Conservation (phyloP, 164 flowering plant species). For the Umbilicus rupestris region DNA sequence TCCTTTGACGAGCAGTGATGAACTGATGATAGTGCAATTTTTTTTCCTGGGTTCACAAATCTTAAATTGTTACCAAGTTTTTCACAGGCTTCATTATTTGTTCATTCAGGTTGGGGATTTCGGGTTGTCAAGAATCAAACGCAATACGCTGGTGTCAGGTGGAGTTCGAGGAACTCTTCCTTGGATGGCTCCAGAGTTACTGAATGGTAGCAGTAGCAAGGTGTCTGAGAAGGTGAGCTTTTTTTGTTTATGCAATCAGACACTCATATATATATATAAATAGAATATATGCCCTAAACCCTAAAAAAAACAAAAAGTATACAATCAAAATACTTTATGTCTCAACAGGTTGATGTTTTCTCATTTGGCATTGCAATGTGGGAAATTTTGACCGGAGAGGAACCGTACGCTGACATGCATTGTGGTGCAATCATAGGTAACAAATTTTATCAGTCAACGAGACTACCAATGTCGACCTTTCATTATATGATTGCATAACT, state of each 20-base stretch:
- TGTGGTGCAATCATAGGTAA: constrained; percentile 76
- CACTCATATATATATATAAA: neutral
- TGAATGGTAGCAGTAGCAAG: constrained; percentile 67
- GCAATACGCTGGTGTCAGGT: constrained; percentile 78
- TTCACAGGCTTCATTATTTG: neutral
- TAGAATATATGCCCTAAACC: no score
- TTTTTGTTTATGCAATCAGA: neutral
- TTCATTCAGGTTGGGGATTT: constrained; percentile 75
- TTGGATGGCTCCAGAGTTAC: constrained; percentile 91
- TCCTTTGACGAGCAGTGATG: neutral
- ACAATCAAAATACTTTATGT: neutral
- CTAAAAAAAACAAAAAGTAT: no score
- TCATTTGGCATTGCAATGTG: constrained; percentile 63
- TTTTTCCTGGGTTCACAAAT: neutral
- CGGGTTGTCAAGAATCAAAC: constrained; percentile 80
- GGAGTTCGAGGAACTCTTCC: constrained; percentile 95
- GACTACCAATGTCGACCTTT: neutral
- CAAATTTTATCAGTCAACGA: neutral
- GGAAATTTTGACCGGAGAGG: constrained; percentile 62
- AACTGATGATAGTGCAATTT: neutral
- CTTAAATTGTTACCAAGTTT: neutral
- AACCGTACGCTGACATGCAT: constrained; percentile 60
- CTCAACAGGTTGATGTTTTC: constrained; percentile 66
- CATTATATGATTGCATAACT: neutral
- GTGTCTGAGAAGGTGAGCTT: constrained; percentile 72